A percentile compares a stretch with the other conserved stretches of the same genome.
These are phyloP conservation scores for Prorocentrum cordatum DNA, from an alignment of 169 alveolate species.

Conservation along the genomic window DNA sequence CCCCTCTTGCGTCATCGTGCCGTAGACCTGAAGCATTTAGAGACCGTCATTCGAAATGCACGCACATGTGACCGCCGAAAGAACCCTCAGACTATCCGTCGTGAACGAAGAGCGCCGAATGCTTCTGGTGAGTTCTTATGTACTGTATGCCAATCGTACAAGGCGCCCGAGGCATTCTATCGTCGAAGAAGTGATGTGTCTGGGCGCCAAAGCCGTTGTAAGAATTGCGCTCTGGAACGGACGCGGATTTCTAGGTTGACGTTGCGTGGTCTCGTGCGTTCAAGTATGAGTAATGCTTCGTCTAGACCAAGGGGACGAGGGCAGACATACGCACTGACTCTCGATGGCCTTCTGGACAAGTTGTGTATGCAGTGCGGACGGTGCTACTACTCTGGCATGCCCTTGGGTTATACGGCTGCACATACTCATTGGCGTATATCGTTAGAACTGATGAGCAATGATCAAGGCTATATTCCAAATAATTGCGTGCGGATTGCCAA, in stretches of 20 bases:
- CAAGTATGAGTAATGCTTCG: neutral
- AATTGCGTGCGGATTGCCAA: neutral
- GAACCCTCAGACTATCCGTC: neutral
- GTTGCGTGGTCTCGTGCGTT: neutral
- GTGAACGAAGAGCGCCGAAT: neutral
- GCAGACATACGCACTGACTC: neutral
- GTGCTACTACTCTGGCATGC: constrained; percentile 8
- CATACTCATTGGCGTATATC: neutral
- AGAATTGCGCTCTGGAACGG: neutral
- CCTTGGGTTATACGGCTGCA: neutral
- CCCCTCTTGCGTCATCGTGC: neutral
- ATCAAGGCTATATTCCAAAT: neutral
- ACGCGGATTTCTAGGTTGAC: neutral
- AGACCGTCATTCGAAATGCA: neutral
- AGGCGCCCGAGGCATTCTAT: neutral
- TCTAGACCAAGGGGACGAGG: neutral
- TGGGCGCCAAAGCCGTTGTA: neutral
- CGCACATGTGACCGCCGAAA: neutral
- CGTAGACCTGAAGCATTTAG: neutral
- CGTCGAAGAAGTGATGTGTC: neutral
- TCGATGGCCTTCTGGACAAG: neutral
- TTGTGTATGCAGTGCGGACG: neutral
- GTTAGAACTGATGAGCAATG: neutral
- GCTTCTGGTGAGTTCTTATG: neutral
- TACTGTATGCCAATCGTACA: neutral